Evolutionary conservation across 148 eudicot genomes (phyloP), one percentile per base, ranked within the genome.

Genomic region (Silene uniflora): DNA sequence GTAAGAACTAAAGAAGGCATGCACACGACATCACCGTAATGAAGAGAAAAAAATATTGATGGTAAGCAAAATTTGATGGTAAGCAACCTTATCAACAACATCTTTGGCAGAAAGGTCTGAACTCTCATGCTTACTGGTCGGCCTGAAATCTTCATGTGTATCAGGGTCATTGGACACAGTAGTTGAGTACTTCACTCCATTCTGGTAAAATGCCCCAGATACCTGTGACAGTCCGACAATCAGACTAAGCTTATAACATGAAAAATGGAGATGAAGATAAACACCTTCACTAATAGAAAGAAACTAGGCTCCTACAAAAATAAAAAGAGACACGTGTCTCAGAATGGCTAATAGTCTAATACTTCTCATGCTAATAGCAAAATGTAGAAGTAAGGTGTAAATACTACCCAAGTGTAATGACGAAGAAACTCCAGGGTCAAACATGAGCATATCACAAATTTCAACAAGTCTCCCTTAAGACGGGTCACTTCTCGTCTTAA

Each of bases 61-160:
- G 70, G 62, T 13, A 3, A 4, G 46, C 21, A 11, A 72, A n/a
- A n/a, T n/a, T n/a, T n/a, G n/a, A n/a, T n/a, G n/a, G n/a, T n/a
- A n/a, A n/a, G n/a, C 46, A 49, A 94, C 98, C 98, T 94, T 88
- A 82, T 94, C 97, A 81, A 94, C 96, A 74, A 94, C 76, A 72
- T 91, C 91, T 76, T 82, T 84, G 69, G 78, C 68, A 74, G 93
- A 84, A 73, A 83, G 32, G 78, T 62, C 86, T 63, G 97, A 82
- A 81, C 61, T 85, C 71, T 86, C 86, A 69, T 85, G 68, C 89
- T 95, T 95, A 79, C 69, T 88, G 13, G 92, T 80, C 17, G 97
- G 92, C 84, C 77, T 86, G 75, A 95, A 95, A 83, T 95, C 98
- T 24, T 95, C 98, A 62, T 92, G 98, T 18, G 97, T 90, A 67